phyloP scores from a whole-genome alignment of 495 filamentous ascomycete genomes.

The Bryoglossum gracile region DNA sequence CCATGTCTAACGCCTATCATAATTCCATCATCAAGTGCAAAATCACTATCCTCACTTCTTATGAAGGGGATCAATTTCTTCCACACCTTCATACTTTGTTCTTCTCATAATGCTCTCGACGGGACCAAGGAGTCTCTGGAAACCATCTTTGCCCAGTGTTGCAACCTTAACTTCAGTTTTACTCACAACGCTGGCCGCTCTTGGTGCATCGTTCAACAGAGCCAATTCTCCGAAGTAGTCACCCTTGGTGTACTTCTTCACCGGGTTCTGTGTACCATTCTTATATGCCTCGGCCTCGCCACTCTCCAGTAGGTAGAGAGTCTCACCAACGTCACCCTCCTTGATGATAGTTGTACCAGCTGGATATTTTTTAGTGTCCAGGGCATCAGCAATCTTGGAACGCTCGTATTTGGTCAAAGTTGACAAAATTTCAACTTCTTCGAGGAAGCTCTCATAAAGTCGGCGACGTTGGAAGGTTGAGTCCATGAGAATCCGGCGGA shows the following conservation, averaged over 20 bases:
- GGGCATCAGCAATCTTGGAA: constrained; percentile 91
- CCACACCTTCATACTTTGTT: constrained; percentile 49
- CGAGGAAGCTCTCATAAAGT: constrained; percentile 97
- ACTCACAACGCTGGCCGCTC: constrained; percentile 83
- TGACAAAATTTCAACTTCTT: constrained; percentile 85
- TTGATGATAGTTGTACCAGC: constrained; percentile 76
- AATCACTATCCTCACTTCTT: constrained; percentile 12
- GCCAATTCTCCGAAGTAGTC: constrained; percentile 97
- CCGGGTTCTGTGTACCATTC: constrained; percentile 49
- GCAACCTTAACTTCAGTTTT: constrained; percentile 89
- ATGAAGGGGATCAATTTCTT: constrained; percentile 46
- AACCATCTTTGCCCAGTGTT: constrained; percentile 83
- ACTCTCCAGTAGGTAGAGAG: constrained; percentile 85
- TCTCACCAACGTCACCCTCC: constrained; percentile 86
- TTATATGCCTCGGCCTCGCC: constrained; percentile 87
- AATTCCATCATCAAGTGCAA: not conserved
- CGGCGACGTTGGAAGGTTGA: constrained; percentile 90
- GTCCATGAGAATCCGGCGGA: constrained; percentile 97
- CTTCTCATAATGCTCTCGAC: constrained; percentile 93
- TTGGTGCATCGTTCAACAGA: constrained; percentile 83
- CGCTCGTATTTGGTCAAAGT: constrained; percentile 85
- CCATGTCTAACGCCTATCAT: constrained; percentile 20
- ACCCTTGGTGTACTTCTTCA: constrained; percentile 78
- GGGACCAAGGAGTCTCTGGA: constrained; percentile 86
- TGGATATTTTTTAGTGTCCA: constrained; percentile 82